A percentile compares a stretch with the other conserved stretches of the same genome.
Evolutionary conservation across 192 early-diverging fungal genomes (phyloP).

Genomic region (Diversispora epigaea): DNA sequence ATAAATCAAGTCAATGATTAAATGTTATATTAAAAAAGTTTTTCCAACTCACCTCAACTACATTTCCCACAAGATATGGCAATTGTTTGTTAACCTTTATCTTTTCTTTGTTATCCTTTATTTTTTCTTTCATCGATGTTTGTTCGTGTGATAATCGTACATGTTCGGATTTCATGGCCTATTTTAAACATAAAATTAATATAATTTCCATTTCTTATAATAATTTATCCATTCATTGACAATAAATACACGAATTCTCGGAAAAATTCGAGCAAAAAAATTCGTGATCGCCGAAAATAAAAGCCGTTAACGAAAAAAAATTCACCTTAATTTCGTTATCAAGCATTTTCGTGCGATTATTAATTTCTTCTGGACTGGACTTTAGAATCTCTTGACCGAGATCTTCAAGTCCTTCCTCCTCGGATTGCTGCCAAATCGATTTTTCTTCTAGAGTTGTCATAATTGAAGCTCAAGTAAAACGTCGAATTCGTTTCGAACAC

Average conservation of each 20-base stretch:
- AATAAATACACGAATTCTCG: too few relatives aligned
- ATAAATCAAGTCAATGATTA: too few relatives aligned
- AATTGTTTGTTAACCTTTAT: conserved; percentile 97
- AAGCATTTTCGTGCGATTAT: conserved; percentile 85
- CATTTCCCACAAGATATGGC: conserved; percentile 94
- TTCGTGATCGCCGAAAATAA: too few relatives aligned
- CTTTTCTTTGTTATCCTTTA: conserved; percentile 98
- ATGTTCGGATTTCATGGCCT: conserved; percentile 91
- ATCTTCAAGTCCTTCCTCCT: conserved; percentile 59
- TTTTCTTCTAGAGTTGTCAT: conserved; percentile 81
- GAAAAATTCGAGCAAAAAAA: too few relatives aligned
- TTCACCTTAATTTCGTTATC: conserved; percentile 98
- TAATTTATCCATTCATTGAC: conserved; percentile 27
- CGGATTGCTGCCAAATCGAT: conserved; percentile 55
- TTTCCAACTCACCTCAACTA: conserved; percentile 78
- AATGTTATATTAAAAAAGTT: too few relatives aligned
- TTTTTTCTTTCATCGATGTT: conserved; percentile 80
- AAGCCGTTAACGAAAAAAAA: too few relatives aligned
- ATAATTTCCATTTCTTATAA: background rate
- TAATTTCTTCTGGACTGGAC: conserved; percentile 86
- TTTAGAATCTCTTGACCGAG: conserved; percentile 89
- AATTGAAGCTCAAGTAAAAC: background rate
- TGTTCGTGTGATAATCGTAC: conserved; percentile 89
- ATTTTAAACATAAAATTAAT: background rate
- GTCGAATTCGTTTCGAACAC: too few relatives aligned